These are phyloP conservation scores for Phaeolepiota aurea DNA, from an alignment of 768 basidiomycete genomes.

Conservation along the genomic window DNA sequence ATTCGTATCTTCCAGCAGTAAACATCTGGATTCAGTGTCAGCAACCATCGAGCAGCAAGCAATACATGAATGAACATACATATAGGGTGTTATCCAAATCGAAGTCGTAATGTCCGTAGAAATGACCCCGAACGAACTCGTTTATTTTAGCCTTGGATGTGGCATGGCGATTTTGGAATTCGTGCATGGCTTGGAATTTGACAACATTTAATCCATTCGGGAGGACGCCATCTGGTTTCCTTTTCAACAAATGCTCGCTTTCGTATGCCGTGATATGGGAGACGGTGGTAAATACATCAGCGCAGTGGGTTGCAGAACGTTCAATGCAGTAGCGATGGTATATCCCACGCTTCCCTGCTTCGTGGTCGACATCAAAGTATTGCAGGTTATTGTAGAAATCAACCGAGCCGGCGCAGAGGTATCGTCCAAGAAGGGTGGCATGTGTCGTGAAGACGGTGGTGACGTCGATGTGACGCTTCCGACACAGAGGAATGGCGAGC, in stretches of 20 bases:
- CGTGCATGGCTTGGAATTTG: constrained; percentile 99
- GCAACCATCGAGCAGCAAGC: constrained; percentile 3
- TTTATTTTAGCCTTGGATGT: constrained; percentile 95
- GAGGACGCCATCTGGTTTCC: constrained; percentile 94
- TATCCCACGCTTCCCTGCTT: constrained; percentile 97
- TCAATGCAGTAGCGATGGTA: constrained; percentile 99
- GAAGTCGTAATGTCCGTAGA: constrained; percentile 96
- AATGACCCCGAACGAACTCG: constrained; percentile 95
- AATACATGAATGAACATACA: constrained; percentile 29
- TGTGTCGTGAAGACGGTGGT: constrained; percentile 99
- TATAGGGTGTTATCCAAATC: constrained; percentile 90
- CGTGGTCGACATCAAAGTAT: constrained; percentile 99
- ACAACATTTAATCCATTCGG: constrained; percentile 98
- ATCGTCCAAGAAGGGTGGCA: constrained; percentile 95
- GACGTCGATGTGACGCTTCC: constrained; percentile 95
- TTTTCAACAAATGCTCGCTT: constrained; percentile 89
- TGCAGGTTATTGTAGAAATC: constrained; percentile 99
- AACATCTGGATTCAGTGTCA: constrained; percentile 64
- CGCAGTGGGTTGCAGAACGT: constrained; percentile 86
- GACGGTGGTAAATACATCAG: constrained; percentile 97
- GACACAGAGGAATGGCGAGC: constrained; percentile 87
- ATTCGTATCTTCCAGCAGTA: constrained; percentile 98
- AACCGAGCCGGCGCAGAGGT: constrained; percentile 95
- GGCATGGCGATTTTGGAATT: constrained; percentile 94
- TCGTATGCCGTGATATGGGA: constrained; percentile 99